These are phyloP conservation scores for Fusarium ramigenum DNA, from an alignment of 2,329 filamentous ascomycete species.

Conservation along the genomic window DNA sequence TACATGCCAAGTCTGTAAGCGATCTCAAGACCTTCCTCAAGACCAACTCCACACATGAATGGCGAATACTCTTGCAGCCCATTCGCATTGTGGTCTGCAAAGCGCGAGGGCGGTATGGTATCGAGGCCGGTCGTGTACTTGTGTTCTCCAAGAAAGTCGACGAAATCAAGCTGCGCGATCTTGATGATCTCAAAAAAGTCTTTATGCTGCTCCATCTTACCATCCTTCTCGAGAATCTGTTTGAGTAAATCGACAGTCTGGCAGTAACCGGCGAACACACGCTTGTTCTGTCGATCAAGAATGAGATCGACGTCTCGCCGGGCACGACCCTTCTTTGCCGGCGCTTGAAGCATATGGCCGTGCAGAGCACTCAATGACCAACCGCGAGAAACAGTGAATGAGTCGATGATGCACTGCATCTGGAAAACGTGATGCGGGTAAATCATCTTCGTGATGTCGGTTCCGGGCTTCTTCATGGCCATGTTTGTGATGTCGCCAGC, in stretches of 20 bases:
- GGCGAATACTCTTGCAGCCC: constrained; percentile 60
- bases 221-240: background rate
- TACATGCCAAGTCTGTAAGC: constrained; percentile 47
- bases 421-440: constrained; percentile 60
- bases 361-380: constrained; percentile 49
- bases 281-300: constrained; percentile 49
- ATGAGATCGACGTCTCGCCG: constrained; percentile 55
- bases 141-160: constrained; percentile 26
- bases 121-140: constrained; percentile 9
- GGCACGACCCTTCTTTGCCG: constrained; percentile 49
- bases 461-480: constrained; percentile 55
- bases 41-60: constrained; percentile 56
- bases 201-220: background rate
- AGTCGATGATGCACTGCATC: constrained; percentile 61
- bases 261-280: constrained; percentile 20
- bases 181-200: background rate
- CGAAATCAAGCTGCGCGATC: constrained; percentile 16
- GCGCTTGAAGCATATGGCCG: constrained; percentile 49
- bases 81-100: constrained; percentile 52
- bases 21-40: constrained; percentile 55
- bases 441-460: constrained; percentile 52
- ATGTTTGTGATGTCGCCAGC: constrained; percentile 54
- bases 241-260: background rate
- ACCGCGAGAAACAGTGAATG: constrained; percentile 54
- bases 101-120: constrained; percentile 53